Evolutionary conservation across 2,329 filamentous ascomycete species (phyloP).

Genomic region (Podosphaera fusca): DNA sequence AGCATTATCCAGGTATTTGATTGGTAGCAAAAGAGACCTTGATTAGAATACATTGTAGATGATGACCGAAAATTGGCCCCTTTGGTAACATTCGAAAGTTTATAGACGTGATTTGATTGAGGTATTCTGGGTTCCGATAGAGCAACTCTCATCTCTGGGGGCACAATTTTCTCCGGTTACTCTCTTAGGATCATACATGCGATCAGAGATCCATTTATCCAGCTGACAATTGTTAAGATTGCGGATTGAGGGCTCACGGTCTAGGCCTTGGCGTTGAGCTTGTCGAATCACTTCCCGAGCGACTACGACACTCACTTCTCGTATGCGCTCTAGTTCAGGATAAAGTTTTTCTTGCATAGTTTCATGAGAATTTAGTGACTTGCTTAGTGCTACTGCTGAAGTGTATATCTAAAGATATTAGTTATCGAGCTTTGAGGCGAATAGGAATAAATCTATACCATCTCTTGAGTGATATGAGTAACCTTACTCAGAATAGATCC

Average conservation of each 20-base stretch:
- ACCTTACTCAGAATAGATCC: conserved; percentile 51
- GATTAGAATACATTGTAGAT: no score
- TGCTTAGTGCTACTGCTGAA: conserved; percentile 49
- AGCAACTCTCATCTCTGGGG: background rate
- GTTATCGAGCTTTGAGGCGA: background rate
- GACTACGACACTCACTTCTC: conserved; percentile 54
- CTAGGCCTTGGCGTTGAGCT: conserved; percentile 44
- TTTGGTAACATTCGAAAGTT: background rate
- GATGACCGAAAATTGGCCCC: no score
- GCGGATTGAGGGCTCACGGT: conserved; percentile 35
- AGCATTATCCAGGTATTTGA: no score
- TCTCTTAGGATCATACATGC: conserved; percentile 46
- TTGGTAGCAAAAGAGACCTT: no score
- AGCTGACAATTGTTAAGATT: conserved; percentile 21
- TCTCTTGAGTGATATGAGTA: conserved; percentile 24
- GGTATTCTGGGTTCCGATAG: background rate
- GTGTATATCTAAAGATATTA: conserved; percentile 44
- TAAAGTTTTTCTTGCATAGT: conserved; percentile 37
- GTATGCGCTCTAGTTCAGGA: conserved; percentile 51
- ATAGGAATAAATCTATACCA: conserved; percentile 6
- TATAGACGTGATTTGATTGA: background rate
- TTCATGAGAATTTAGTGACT: conserved; percentile 39
- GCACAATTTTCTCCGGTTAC: background rate
- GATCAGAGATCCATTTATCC: conserved; percentile 46
- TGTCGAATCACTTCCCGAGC: conserved; percentile 51